Base-by-base conservation (phyloP, 805 yeast genomes). In the Sugiyamaella floridensis region DNA sequence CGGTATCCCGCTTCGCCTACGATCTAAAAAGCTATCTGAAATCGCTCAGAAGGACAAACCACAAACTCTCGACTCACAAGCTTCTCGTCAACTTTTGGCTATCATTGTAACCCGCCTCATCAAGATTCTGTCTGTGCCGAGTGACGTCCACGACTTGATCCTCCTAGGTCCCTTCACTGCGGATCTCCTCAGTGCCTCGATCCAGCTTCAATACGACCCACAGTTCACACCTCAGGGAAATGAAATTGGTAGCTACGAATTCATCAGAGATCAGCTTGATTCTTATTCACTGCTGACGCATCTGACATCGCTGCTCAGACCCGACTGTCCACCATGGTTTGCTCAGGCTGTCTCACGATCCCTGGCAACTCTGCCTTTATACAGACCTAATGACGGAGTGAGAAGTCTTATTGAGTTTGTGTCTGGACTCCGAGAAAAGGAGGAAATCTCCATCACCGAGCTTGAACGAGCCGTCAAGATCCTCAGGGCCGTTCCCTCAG, bases 371-470 rank as follows among this genome's bases (percentile, higher is more conserved):
- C 67, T 88, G 26, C 85, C 86, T 1, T 64, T 79, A 18, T 66
- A 74, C 43, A 75, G 95, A 20, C 66, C 76, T 1, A 65, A 67
- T 1, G 83, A 85, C 61, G 97, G 98, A 0, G 80, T 93, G 1
- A 68, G 78, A 28, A 76, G 89, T 1, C 67, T 92, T 48, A 74
- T 89, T 28, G 97, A 92, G 66, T 81, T 86, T 56, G 74, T 86
- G 0, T 71, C 86, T 12, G 96, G 96, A 0, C 71, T 86, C 22
- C 72, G 96, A 52, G 95, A 88, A 43, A 74, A 76, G 50, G 92
- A 85, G 52, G 82, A 80, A 11, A 67, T 89, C 12, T 82, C 82
- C 56, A 67, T 82, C n/a, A 81, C 79, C 32, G 85, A 81, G 58
- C 73, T 87, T 47, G 81, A 80, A 26, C 78, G 82, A 53, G 85